Conservation (phyloP, 176 grass and related monocot genomes). For the Coix lacrymajobi region DNA sequence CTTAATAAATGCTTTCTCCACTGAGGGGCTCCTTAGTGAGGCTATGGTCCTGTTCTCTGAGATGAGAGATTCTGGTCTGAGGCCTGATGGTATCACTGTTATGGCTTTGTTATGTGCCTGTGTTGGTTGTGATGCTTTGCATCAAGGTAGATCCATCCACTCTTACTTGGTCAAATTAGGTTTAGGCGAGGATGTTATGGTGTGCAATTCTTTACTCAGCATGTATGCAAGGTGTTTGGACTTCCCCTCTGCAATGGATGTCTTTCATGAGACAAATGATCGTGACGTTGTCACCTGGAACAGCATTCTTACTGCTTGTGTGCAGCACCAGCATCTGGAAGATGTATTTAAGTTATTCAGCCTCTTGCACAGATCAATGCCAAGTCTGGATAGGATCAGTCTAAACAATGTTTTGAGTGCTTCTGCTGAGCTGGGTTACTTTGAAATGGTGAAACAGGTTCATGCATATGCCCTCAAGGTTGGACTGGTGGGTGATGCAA, state of each 20-base stretch:
- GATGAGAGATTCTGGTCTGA: constrained; percentile 58
- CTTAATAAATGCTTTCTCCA: constrained; percentile 62
- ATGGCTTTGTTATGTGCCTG: constrained; percentile 70
- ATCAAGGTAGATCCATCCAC: constrained; percentile 63
- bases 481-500: constrained; percentile 28
- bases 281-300: constrained; percentile 47
- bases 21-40: constrained; percentile 54
- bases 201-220: constrained; percentile 52
- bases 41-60: constrained; percentile 47
- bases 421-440: constrained; percentile 55
- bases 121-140: constrained; percentile 48
- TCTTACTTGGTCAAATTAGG: constrained; percentile 41
- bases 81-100: constrained; percentile 65
- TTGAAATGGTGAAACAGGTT: constrained; percentile 55
- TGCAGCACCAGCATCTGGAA: constrained; percentile 39
- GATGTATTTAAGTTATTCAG: constrained; percentile 40
- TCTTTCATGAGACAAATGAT: constrained; percentile 28
- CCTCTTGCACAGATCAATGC: constrained; percentile 33
- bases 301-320: constrained; percentile 51
- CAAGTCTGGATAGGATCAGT: constrained; percentile 56
- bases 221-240: constrained; percentile 52
- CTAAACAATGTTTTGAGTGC: constrained; percentile 60
- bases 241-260: constrained; percentile 44
- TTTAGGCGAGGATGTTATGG: constrained; percentile 28
- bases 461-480: constrained; percentile 47